Conservation (phyloP, 441 rosid species). For the Gossypium davidsonii region DNA sequence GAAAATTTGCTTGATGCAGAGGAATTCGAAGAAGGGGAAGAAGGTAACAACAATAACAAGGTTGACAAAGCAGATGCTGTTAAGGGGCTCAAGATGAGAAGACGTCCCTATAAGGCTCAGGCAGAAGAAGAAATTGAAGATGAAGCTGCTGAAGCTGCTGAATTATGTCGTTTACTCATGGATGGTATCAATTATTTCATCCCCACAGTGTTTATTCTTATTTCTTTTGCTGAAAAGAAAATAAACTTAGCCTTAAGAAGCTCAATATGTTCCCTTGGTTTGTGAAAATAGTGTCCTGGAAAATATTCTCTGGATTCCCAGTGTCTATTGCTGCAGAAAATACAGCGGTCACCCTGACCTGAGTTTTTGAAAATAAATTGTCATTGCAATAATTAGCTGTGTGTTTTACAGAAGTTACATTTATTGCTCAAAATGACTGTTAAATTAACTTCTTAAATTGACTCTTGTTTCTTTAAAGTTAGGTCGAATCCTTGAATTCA, state of each 20-base stretch:
- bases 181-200: conserved; percentile 56
- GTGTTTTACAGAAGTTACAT: background rate
- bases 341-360: background rate
- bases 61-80: conserved; percentile 73
- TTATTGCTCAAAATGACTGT: conserved; percentile 1
- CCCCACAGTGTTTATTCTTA: conserved; percentile 4
- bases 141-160: conserved; percentile 97
- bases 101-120: conserved; percentile 71
- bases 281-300: background rate
- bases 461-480: background rate
- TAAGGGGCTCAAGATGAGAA: conserved; percentile 91
- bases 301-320: background rate
- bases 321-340: background rate
- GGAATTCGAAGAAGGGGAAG: conserved; percentile 84
- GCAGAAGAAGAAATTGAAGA: conserved; percentile 93
- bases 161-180: conserved; percentile 86
- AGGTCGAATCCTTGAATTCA: background rate
- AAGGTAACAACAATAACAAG: conserved; percentile 52
- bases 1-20: conserved; percentile 98
- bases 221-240: background rate
- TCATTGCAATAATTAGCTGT: background rate
- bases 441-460: conserved; percentile 3
- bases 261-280: background rate
- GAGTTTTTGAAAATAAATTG: background rate
- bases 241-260: background rate